Evolutionary conservation across 306 rosid species (phyloP).

Genomic region (Cicer cuneatum): DNA sequence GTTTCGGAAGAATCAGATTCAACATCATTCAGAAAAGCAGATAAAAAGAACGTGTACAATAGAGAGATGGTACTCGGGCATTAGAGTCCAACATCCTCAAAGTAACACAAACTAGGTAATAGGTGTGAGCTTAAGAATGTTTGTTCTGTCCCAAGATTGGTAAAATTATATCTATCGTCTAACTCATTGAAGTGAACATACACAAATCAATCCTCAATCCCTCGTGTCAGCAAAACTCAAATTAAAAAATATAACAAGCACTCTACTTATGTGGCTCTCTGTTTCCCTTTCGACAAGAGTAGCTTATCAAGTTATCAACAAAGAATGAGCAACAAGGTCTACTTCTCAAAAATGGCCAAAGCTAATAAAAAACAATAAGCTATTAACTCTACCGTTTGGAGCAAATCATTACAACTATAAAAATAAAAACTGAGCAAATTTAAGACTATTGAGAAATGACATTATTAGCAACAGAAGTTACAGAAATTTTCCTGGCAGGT

Average conservation of each 20-base stretch:
- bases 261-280: neutral
- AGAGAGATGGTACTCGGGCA: too few relatives aligned
- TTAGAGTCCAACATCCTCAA: too few relatives aligned
- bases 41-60: constrained; percentile 11
- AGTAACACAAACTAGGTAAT: too few relatives aligned
- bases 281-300: neutral
- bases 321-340: neutral
- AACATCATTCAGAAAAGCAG: constrained; percentile 70
- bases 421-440: constrained; percentile 12
- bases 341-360: neutral
- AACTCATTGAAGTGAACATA: too few relatives aligned
- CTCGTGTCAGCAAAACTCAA: too few relatives aligned
- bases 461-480: constrained; percentile 37
- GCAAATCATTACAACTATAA: neutral
- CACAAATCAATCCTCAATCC: too few relatives aligned
- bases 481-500: constrained; percentile 51
- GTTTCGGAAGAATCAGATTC: constrained; percentile 75
- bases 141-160: too few relatives aligned
- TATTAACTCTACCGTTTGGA: neutral
- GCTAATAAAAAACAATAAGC: neutral
- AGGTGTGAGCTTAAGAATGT: too few relatives aligned
- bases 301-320: neutral
- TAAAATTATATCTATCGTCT: too few relatives aligned
- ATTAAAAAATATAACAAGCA: neutral
- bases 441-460: constrained; percentile 31